phyloP scores from a whole-genome alignment of 2,329 filamentous ascomycete species.

The Neoscytalidium dimidiatum region DNA sequence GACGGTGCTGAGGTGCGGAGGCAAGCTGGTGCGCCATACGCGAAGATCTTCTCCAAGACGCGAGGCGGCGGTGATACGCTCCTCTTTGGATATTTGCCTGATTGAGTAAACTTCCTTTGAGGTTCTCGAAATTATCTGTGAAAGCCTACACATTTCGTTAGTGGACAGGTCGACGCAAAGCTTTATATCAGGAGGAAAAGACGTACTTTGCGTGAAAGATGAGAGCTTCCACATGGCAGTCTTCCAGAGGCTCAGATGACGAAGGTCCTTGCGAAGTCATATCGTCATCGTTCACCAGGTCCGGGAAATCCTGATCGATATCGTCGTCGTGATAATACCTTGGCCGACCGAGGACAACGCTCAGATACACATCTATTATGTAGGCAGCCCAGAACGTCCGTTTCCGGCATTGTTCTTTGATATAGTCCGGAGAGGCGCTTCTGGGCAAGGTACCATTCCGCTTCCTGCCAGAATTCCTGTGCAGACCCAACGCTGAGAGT shows the following conservation, averaged over 20 bases:
- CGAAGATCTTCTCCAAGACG: constrained; percentile 40
- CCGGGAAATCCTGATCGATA: constrained; percentile 63
- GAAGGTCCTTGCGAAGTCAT: constrained; percentile 48
- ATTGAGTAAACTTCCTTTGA: constrained; percentile 36
- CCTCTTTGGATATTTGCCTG: constrained; percentile 34
- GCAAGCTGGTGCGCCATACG: constrained; percentile 37
- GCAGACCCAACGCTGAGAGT: constrained; percentile 48
- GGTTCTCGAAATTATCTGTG: constrained; percentile 34
- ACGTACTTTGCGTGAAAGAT: constrained; percentile 49
- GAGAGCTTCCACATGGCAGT: constrained; percentile 53
- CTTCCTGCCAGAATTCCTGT: constrained; percentile 42
- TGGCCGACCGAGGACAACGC: constrained; percentile 64
- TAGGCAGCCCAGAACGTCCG: constrained; percentile 66
- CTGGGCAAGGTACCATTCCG: constrained; percentile 28
- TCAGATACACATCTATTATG: constrained; percentile 63
- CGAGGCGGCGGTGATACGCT: constrained; percentile 42
- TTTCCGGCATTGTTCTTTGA: constrained; percentile 55
- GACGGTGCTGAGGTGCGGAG: constrained; percentile 47
- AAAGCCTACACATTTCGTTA: constrained; percentile 22
- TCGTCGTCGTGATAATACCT: constrained; percentile 64
- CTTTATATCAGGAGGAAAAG: background rate
- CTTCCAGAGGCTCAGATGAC: constrained; percentile 29
- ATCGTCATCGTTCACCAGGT: constrained; percentile 58
- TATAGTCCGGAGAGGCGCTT: constrained; percentile 41
- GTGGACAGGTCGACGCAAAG: too few relatives aligned